Evolutionary conservation across 73 alveolate genomes (phyloP).

Genomic region (Paramecium octaurelia): DNA sequence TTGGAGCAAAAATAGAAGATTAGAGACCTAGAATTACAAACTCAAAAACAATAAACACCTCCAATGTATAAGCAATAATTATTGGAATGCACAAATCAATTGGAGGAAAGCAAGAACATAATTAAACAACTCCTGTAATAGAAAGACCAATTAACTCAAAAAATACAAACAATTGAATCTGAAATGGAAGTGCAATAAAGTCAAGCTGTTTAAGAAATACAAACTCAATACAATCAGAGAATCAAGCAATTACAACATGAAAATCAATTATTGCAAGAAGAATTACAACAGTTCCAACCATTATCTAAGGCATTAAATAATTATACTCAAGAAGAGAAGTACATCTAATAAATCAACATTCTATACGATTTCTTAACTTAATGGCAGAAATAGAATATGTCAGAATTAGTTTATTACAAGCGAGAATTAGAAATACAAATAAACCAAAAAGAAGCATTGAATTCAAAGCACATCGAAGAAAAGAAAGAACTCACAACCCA

Average conservation of each 20-base stretch:
- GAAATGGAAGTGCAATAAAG: neutral
- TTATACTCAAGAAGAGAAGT: constrained; percentile 28
- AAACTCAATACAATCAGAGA: neutral
- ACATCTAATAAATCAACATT: neutral
- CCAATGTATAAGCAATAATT: neutral
- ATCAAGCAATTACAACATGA: neutral
- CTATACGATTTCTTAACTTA: neutral
- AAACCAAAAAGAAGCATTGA: neutral
- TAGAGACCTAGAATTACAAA: neutral
- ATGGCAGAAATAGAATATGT: neutral
- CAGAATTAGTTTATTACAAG: constrained; percentile 27
- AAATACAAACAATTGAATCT: neutral
- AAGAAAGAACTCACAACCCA: neutral
- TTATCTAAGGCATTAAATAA: neutral
- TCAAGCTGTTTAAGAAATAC: neutral
- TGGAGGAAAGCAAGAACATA: neutral
- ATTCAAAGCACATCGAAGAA: neutral
- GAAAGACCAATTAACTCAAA: neutral
- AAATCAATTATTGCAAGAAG: neutral
- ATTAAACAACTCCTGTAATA: neutral
- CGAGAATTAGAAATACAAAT: neutral
- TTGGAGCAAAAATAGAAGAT: constrained; percentile 10
- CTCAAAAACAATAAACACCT: neutral
- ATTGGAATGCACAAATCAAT: neutral
- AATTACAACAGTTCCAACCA: neutral